Evolutionary conservation across 1,284 basidiomycete species (phyloP), one percentile per base, ranked within the genome.

Genomic region (Microbotryum lychnidis-dioicae): DNA sequence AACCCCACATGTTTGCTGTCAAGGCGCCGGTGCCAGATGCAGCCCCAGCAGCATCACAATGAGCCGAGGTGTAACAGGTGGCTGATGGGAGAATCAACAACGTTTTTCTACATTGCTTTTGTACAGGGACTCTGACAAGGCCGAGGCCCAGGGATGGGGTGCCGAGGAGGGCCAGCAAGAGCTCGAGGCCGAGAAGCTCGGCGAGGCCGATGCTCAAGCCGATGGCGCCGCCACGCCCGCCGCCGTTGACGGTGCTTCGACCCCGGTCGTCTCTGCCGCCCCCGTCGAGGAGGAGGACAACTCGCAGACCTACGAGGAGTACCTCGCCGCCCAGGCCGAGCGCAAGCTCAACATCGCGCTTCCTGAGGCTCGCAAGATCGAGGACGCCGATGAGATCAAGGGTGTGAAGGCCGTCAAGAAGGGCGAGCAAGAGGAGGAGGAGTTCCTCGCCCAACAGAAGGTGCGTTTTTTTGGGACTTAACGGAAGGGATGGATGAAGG

Each of bases 301-400:
- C 69, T 65, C 68, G 31, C 66, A 71, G 63, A 71, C 71, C 53
- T 72, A 72, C 71, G 70, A 71, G 59, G 64, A 72, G 63, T 72
- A 70, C 67, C 70, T 72, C 65, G 70, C 69, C 62, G 62, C 56
- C 45, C 63, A 66, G 60, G 61, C 65, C 50, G 65, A 56, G 37
- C 64, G 65, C 61, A 65, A 63, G 56, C 58, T 65, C 60, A 45
- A 59, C 56, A 49, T 65, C 45, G 42, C 31, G 27, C 65, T 66
- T 57, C 69, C 66, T 50, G 61, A 67, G 57, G 67, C 68, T 45
- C 67, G 71, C 60, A 64, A 64, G 64, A 64, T 68, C 62, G 71
- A 72, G 56, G 69, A 68, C 33, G 64, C 63, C 31, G 71, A 72
- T 25, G 65, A 69, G 42, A 9, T 44, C 16, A 44, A 63, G 50